A percentile compares a stretch with the other conserved stretches of the same genome.
These are phyloP conservation scores for Raphanus hybrid DNA, from an alignment of 441 rosid genomes.

Conservation along the genomic window DNA sequence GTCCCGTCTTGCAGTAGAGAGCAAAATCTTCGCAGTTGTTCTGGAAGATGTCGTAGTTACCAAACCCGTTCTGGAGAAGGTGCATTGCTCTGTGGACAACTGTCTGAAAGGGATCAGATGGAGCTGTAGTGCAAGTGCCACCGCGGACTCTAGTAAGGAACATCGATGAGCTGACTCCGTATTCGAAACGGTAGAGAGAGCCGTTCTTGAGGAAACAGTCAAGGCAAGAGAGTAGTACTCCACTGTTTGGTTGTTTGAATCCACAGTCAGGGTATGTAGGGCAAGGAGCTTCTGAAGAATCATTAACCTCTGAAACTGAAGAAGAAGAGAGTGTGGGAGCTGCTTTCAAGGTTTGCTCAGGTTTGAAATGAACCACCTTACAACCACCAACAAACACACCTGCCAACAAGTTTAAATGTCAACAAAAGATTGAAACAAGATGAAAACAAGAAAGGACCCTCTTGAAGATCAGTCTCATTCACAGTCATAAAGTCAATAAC, in stretches of 20 bases:
- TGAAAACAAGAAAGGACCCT: background rate
- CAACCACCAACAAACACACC: conserved; percentile 95
- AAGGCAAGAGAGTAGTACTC: conserved; percentile 86
- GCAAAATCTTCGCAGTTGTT: conserved; percentile 98
- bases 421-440: background rate
- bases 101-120: conserved; percentile 58
- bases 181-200: conserved; percentile 77
- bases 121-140: conserved; percentile 95
- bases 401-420: conserved; percentile 39
- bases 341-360: conserved; percentile 47
- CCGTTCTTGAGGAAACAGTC: conserved; percentile 91
- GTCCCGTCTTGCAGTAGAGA: conserved; percentile 89
- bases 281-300: conserved; percentile 51
- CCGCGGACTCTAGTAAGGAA: conserved; percentile 85
- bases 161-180: conserved; percentile 68
- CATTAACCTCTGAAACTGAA: conserved; percentile 38
- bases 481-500: background rate
- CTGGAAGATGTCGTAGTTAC: conserved; percentile 77
- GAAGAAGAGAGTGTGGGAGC: conserved; percentile 14
- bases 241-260: conserved; percentile 77
- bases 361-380: conserved; percentile 94
- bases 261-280: conserved; percentile 88
- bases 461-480: background rate
- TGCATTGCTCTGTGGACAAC: conserved; percentile 90
- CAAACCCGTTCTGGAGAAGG: conserved; percentile 96